Conservation (phyloP, 2,329 filamentous ascomycete genomes). For the Coccinonectria pachysandricola region DNA sequence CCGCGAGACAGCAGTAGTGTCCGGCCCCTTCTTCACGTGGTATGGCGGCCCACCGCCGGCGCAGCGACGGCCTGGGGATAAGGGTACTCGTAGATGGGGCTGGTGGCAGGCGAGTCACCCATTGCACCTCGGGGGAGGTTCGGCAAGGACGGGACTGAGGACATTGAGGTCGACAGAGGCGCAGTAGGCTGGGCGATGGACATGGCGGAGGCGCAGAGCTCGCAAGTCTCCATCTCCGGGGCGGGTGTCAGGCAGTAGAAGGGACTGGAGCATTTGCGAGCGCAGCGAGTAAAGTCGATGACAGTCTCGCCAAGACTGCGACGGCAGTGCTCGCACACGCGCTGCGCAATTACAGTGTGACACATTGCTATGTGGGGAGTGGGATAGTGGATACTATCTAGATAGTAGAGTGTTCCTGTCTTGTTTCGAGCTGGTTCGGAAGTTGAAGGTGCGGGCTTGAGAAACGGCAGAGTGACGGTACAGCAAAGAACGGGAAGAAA, state of each 20-base stretch:
- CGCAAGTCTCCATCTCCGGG: slow-evolving; percentile 18
- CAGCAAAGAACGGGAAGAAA: too few relatives aligned
- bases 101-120: neutral
- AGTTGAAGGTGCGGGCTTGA: too few relatives aligned
- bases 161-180: slow-evolving; percentile 5
- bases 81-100: slow-evolving; percentile 6
- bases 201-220: slow-evolving; percentile 13
- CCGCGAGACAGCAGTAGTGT: too few relatives aligned
- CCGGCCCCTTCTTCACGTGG: too few relatives aligned
- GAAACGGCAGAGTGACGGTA: too few relatives aligned
- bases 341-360: slow-evolving; percentile 21
- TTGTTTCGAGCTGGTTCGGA: neutral
- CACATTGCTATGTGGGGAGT: too few relatives aligned
- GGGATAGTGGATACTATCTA: too few relatives aligned
- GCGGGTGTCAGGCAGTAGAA: slow-evolving; percentile 21
- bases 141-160: too few relatives aligned
- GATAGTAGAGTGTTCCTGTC: too few relatives aligned
- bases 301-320: slow-evolving; percentile 19
- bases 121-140: too few relatives aligned
- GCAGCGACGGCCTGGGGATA: slow-evolving; percentile 3
- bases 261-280: slow-evolving; percentile 20
- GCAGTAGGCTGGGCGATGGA: slow-evolving; percentile 9
- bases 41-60: too few relatives aligned
- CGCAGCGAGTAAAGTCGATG: slow-evolving; percentile 20
- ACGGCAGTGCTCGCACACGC: slow-evolving; percentile 19